These are phyloP conservation scores for Boletus semigastroideus DNA, from an alignment of 1,284 basidiomycete genomes.

Conservation along the genomic window DNA sequence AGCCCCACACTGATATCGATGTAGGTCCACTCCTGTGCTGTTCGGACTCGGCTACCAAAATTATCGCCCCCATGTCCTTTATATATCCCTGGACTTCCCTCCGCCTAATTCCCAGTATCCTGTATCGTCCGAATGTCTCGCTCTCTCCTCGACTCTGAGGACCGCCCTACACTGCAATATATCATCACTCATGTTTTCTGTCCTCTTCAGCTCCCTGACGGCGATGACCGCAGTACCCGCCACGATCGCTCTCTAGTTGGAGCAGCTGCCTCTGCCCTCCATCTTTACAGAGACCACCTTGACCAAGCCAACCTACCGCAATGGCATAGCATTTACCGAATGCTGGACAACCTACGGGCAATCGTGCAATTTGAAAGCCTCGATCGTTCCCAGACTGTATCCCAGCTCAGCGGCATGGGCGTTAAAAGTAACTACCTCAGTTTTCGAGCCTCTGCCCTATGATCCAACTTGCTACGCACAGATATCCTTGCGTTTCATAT, in stretches of 20 bases:
- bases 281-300: background rate
- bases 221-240: slow-evolving; percentile 12
- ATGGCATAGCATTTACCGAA: slow-evolving; percentile 15
- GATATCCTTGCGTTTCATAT: slow-evolving; percentile 31
- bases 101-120: background rate
- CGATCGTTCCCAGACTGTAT: background rate
- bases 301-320: background rate
- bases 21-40: slow-evolving; percentile 13
- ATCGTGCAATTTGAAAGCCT: slow-evolving; percentile 11
- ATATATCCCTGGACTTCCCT: background rate
- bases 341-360: slow-evolving; percentile 21
- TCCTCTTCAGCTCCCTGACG: slow-evolving; percentile 23
- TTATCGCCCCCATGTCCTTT: no score
- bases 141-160: slow-evolving; percentile 1
- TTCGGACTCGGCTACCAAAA: slow-evolving; percentile 31
- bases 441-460: background rate
- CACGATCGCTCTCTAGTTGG: slow-evolving; percentile 16
- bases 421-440: slow-evolving; percentile 10
- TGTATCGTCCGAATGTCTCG: background rate
- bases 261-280: slow-evolving; percentile 1
- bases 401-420: slow-evolving; percentile 18
- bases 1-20: background rate
- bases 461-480: background rate
- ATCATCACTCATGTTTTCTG: slow-evolving; percentile 24
- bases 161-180: slow-evolving; percentile 13